phyloP scores from a whole-genome alignment of 1,139 yeast species.

The Protomyces arabidopsidicola region DNA sequence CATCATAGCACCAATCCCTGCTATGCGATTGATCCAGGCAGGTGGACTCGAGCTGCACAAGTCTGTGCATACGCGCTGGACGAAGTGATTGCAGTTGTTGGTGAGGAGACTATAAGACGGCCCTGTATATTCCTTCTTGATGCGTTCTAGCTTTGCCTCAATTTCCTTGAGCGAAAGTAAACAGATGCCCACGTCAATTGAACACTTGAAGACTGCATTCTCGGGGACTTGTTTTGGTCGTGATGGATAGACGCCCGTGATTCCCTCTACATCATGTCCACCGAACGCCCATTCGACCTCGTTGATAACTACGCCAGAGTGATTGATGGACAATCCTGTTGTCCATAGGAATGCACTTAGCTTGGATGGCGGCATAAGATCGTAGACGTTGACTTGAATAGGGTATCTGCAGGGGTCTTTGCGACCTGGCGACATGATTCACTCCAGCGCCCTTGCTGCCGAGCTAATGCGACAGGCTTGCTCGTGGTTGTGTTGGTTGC shows the following conservation, averaged over 20 bases:
- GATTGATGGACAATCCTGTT: constrained; percentile 14
- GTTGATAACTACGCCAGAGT: constrained; percentile 16
- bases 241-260: constrained; percentile 22
- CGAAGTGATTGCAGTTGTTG: constrained; percentile 27
- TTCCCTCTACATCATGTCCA: constrained; percentile 24
- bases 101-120: constrained; percentile 9
- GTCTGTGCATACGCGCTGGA: constrained; percentile 10
- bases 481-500: too few relatives aligned
- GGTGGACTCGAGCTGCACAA: constrained; percentile 23
- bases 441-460: too few relatives aligned
- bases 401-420: background rate
- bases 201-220: constrained; percentile 4
- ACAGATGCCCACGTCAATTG: constrained; percentile 10
- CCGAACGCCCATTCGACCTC: constrained; percentile 24
- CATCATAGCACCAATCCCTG: constrained; percentile 25
- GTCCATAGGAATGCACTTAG: constrained; percentile 18
- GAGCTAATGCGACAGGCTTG: too few relatives aligned
- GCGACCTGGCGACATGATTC: background rate
- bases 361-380: constrained; percentile 14
- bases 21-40: constrained; percentile 28
- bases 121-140: constrained; percentile 14
- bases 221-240: constrained; percentile 19
- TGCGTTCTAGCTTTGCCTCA: background rate
- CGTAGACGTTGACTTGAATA: constrained; percentile 19
- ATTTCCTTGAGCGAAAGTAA: constrained; percentile 3